Conservation (phyloP, 2,329 filamentous ascomycete genomes). For the Colletotrichum cereale region DNA sequence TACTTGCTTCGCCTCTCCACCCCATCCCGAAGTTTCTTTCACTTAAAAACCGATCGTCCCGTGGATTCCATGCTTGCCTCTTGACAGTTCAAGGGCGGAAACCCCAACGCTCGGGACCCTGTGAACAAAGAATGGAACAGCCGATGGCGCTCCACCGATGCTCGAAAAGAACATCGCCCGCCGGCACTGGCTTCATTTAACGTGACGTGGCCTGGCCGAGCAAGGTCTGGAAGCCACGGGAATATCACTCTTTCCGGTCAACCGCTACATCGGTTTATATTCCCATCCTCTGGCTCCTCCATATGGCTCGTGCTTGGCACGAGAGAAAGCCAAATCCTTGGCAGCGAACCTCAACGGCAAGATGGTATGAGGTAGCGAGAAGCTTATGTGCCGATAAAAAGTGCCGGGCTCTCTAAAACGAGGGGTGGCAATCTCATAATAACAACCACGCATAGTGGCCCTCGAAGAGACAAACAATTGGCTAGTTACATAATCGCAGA, state of each 20-base stretch:
- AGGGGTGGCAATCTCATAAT: neutral
- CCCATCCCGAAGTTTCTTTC: too few relatives aligned
- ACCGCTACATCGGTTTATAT: neutral
- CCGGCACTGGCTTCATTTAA: neutral
- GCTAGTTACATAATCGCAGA: too few relatives aligned
- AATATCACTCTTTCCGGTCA: neutral
- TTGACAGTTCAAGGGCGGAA: neutral
- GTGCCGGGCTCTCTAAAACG: neutral
- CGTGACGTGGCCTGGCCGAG: neutral
- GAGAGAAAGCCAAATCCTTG: neutral
- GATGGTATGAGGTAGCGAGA: neutral
- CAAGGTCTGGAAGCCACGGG: neutral
- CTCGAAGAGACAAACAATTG: too few relatives aligned
- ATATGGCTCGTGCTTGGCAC: neutral
- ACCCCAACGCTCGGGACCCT: neutral
- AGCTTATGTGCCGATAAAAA: too few relatives aligned
- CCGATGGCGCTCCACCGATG: neutral
- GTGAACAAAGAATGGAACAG: neutral
- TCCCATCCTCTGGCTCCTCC: neutral
- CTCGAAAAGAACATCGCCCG: neutral
- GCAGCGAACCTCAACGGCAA: constrained; percentile 3
- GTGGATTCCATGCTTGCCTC: too few relatives aligned
- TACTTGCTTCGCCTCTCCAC: too few relatives aligned
- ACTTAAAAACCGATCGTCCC: too few relatives aligned
- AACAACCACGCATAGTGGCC: neutral